Evolutionary conservation across 805 yeast species (phyloP).

Genomic region (Candida railenensis): DNA sequence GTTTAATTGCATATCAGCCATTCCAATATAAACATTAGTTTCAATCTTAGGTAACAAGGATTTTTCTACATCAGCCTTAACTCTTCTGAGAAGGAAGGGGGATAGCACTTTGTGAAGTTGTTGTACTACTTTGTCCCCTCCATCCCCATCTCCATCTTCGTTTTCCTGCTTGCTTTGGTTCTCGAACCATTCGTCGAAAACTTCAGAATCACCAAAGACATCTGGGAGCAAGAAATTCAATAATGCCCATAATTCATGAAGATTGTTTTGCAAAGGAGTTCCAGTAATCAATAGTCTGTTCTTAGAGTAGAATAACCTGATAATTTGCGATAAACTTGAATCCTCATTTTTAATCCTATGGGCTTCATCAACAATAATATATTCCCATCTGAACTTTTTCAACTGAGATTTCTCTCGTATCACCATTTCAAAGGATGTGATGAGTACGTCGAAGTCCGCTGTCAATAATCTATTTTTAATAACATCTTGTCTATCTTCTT

Average conservation of each 20-base stretch:
- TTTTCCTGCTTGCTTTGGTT: conserved; percentile 30
- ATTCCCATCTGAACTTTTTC: conserved; percentile 88
- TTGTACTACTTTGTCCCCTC: conserved; percentile 71
- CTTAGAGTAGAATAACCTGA: conserved; percentile 80
- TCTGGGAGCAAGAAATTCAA: conserved; percentile 89
- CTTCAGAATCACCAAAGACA: conserved; percentile 87
- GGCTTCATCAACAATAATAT: conserved; percentile 92
- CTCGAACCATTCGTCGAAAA: conserved; percentile 92
- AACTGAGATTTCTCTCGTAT: conserved; percentile 81
- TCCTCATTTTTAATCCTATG: conserved; percentile 96
- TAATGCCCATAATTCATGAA: conserved; percentile 96
- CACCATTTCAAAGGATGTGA: conserved; percentile 92
- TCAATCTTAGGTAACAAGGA: conserved; percentile 89
- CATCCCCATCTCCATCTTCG: conserved; percentile 42
- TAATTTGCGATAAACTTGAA: conserved; percentile 87
- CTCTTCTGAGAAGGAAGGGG: conserved; percentile 86
- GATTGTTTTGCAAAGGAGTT: conserved; percentile 90
- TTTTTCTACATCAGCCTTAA: conserved; percentile 90
- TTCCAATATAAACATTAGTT: conserved; percentile 83
- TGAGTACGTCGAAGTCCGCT: conserved; percentile 84
- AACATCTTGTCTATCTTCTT: conserved; percentile 68
- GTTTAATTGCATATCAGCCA: conserved; percentile 91
- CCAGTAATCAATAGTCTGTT: conserved; percentile 90
- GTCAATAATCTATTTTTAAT: conserved; percentile 59
- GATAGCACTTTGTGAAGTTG: conserved; percentile 85